A percentile compares a stretch with the other conserved stretches of the same genome.
Conservation (phyloP, 2,329 filamentous ascomycete genomes). For the Scedosporium minutisporum region DNA sequence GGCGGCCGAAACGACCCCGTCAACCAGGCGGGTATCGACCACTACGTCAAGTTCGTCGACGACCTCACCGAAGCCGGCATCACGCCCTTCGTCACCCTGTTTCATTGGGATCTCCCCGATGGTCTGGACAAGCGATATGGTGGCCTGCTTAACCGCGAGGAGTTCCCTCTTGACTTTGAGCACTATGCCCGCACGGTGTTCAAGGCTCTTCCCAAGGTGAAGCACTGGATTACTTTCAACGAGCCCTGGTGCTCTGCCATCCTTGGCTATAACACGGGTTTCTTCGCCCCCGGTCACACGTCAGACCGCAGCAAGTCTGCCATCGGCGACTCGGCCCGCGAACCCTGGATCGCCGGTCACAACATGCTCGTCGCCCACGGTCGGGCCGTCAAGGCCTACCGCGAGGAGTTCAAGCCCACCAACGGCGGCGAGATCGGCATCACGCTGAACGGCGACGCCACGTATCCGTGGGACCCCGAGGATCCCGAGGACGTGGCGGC, state of each 20-base stretch:
- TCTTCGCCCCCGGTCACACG: slow-evolving; percentile 74
- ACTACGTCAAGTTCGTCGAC: slow-evolving; percentile 72
- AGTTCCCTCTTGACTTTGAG: slow-evolving; percentile 75
- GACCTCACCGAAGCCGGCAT: slow-evolving; percentile 69
- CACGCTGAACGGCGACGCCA: slow-evolving; percentile 76
- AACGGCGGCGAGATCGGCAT: slow-evolving; percentile 75
- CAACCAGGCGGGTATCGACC: slow-evolving; percentile 67
- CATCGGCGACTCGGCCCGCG: slow-evolving; percentile 63
- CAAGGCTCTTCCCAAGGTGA: slow-evolving; percentile 64
- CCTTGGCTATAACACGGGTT: slow-evolving; percentile 67
- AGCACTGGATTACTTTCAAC: slow-evolving; percentile 86
- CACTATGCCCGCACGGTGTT: slow-evolving; percentile 71
- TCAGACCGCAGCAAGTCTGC: slow-evolving; percentile 63
- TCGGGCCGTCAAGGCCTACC: slow-evolving; percentile 70
- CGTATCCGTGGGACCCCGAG: slow-evolving; percentile 71
- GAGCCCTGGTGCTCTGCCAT: slow-evolving; percentile 82
- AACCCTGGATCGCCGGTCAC: slow-evolving; percentile 78
- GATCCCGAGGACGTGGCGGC: slow-evolving; percentile 69
- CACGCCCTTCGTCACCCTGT: slow-evolving; percentile 70
- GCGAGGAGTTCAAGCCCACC: slow-evolving; percentile 67
- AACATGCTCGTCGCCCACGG: slow-evolving; percentile 73
- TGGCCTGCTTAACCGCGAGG: slow-evolving; percentile 68
- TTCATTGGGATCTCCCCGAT: slow-evolving; percentile 82
- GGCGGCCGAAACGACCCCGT: slow-evolving; percentile 73
- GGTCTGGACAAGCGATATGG: slow-evolving; percentile 71